Evolutionary conservation across 108 stramenopile genomes (phyloP).

Genomic region (Bacterosira constricta): DNA sequence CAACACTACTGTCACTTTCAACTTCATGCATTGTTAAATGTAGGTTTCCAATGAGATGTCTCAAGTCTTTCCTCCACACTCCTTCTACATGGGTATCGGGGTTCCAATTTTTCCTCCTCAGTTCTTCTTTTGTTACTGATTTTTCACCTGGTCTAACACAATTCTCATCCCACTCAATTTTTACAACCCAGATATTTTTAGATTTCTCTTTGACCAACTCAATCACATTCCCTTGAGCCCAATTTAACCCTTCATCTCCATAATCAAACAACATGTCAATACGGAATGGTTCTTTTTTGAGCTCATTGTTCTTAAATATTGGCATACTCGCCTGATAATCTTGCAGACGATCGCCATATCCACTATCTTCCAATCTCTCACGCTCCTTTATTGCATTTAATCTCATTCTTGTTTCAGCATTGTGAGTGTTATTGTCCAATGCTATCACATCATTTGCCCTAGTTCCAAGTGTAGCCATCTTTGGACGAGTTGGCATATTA

Average conservation of each 20-base stretch:
- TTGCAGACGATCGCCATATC: not conserved
- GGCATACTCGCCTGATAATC: not conserved
- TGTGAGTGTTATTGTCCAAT: not conserved
- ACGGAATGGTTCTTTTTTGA: not conserved
- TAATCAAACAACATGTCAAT: slow-evolving; percentile 13
- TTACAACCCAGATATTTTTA: not conserved
- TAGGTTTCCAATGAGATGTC: no score
- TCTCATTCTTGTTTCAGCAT: not conserved
- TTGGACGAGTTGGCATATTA: not conserved
- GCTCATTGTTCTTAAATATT: slow-evolving; percentile 1
- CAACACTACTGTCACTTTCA: no score
- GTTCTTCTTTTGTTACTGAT: not conserved
- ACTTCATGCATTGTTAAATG: no score
- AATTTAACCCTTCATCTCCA: not conserved
- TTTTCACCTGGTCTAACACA: not conserved
- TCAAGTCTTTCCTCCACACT: no score
- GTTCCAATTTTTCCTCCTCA: no score
- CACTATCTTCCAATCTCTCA: not conserved
- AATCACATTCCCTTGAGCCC: slow-evolving; percentile 9
- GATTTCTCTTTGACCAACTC: not conserved
- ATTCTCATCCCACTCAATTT: not conserved
- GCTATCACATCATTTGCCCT: not conserved
- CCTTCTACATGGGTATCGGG: no score
- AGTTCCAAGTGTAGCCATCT: not conserved
- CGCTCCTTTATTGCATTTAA: not conserved